A percentile compares a stretch with the other conserved stretches of the same genome.
These are phyloP conservation scores for Herpomyces periplanetae DNA, from an alignment of 2,329 filamentous ascomycete species.

Conservation along the genomic window DNA sequence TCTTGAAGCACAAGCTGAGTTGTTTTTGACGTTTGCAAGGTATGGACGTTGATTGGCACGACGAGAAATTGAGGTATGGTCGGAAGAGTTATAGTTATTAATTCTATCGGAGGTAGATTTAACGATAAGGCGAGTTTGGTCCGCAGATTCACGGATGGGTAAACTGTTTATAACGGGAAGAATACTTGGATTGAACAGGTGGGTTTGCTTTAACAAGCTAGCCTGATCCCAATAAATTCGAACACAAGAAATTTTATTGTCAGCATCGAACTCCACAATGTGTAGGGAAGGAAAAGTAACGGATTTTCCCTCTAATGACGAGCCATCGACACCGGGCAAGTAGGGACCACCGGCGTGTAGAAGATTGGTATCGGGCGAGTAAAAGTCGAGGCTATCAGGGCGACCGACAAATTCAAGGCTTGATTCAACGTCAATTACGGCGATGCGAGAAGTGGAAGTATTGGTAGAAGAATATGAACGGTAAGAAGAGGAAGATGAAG, in stretches of 20 bases:
- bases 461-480: no score
- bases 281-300: conserved; percentile 60
- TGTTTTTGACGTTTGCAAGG: no score
- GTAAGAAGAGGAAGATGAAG: no score
- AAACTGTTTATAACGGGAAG: no score
- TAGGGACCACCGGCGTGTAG: conserved; percentile 59
- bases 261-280: conserved; percentile 40
- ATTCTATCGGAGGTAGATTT: conserved; percentile 17
- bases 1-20: no score
- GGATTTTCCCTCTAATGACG: conserved; percentile 48
- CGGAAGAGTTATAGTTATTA: no score
- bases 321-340: conserved; percentile 61
- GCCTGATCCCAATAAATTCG: conserved; percentile 85
- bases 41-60: no score
- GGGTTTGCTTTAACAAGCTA: conserved; percentile 58
- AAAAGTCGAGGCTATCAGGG: no score
- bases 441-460: no score
- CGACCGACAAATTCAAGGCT: conserved; percentile 36
- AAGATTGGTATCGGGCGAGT: no score
- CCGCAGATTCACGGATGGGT: conserved; percentile 58
- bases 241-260: conserved; percentile 46
- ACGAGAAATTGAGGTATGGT: no score
- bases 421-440: conserved; percentile 52
- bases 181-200: conserved; percentile 58
- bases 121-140: conserved; percentile 39